Base-by-base conservation (phyloP, 768 basidiomycete genomes). In the Pulveroboletus sp. region DNA sequence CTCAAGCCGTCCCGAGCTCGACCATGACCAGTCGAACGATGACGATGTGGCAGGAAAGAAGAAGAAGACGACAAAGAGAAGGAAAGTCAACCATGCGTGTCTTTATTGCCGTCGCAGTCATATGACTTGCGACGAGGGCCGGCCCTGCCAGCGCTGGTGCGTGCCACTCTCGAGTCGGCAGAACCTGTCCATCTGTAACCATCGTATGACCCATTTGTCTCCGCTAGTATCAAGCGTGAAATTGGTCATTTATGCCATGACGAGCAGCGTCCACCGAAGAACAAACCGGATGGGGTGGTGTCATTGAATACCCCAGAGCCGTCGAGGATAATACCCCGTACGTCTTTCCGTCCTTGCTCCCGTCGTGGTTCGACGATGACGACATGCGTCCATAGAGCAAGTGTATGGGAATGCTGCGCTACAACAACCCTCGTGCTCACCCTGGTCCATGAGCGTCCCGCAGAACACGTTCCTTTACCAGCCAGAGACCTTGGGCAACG, bases 181-280 rank as follows among this genome's bases (percentile, higher is more conserved):
- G 49, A 3, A 12, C 35, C n/a, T 33, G 14, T 28, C 9, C 40
- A 56, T 15, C 46, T 3, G 3, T 21, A 21, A 21, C 47, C 12
- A 32, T 32, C 43, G 8, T 7, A 42, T 58, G 32, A 48, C 47
- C 37, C 49, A 47, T 45, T 36, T 48, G 17, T 28, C n/a, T 52
- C 46, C 24, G 28, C 43, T 59, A 94, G 93, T 61, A 91, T 97
- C 61, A 97, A 97, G 68, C 83, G 95, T 35, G 94, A 97, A 68
- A 97, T 97, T 53, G 90, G 92, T 0, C 92, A 96, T 71, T 75
- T 95, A 12, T 96, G 93, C 62, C 88, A 91, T 58, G 94, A 95
- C 66, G 92, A 94, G 63, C 80, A 80, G 50, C 76, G 82, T 42
- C 75, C 76, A 1, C 52, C 57, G 32, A 82, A 81, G 61, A 66